These are phyloP conservation scores for Cyberlindnera petersonii DNA, from an alignment of 805 yeast genomes.

Conservation along the genomic window DNA sequence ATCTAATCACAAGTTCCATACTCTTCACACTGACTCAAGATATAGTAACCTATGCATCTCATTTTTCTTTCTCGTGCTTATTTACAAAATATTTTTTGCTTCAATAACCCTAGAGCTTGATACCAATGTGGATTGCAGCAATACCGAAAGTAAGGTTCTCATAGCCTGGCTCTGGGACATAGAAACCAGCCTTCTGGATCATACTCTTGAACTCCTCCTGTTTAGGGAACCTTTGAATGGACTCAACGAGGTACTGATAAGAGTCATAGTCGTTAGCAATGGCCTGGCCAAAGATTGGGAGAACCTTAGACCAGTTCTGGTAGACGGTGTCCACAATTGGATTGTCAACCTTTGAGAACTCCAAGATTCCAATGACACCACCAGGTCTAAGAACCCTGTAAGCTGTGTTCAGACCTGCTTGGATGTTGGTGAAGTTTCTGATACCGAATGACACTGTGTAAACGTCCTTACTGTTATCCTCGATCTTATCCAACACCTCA, in stretches of 20 bases:
- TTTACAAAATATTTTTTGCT: background rate
- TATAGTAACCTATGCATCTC: too few relatives aligned
- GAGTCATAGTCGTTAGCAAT: conserved; percentile 95
- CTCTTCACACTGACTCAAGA: too few relatives aligned
- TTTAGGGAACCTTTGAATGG: conserved; percentile 85
- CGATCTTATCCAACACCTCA: conserved; percentile 78
- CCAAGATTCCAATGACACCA: conserved; percentile 95
- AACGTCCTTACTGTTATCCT: conserved; percentile 85
- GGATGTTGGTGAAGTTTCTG: conserved; percentile 92
- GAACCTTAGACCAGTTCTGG: conserved; percentile 80
- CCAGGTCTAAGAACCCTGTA: conserved; percentile 95
- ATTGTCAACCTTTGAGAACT: conserved; percentile 88
- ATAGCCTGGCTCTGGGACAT: conserved; percentile 85
- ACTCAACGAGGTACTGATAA: conserved; percentile 93
- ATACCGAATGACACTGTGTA: conserved; percentile 97
- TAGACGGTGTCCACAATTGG: conserved; percentile 69
- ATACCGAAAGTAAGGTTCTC: conserved; percentile 93
- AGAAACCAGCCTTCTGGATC: conserved; percentile 95
- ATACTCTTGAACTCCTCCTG: conserved; percentile 87
- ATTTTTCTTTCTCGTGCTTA: too few relatives aligned
- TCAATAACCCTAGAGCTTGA: conserved; percentile 53
- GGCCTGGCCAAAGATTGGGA: conserved; percentile 94
- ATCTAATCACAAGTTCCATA: too few relatives aligned
- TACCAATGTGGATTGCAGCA: conserved; percentile 94
- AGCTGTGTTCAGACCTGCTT: conserved; percentile 92